Evolutionary conservation across 2,329 filamentous ascomycete genomes (phyloP), one percentile per base, ranked within the genome.

Genomic region (Cadophora luteo-olivacea): DNA sequence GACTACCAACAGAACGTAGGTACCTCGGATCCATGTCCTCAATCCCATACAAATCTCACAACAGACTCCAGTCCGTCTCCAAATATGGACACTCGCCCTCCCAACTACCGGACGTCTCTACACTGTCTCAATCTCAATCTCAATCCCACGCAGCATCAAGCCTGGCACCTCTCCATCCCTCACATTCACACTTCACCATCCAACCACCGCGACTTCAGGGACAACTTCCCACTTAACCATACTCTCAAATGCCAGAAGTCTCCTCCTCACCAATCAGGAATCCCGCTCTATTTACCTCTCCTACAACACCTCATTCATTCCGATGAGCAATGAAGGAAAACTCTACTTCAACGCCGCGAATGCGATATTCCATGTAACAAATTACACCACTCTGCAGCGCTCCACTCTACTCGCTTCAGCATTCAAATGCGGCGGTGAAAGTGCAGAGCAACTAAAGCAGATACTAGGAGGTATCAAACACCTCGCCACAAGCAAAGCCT

Each of bases 21-120:
- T 55, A 32, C 9, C 52, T 29, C 36, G 1, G 3, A 38, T 38
- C 12, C 9, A 14, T 19, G 6, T 49, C 41, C 41, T 45, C n/a
- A n/a, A 22, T 3, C 6, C 41, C 41, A 48, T 9, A 22, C 45
- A 49, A 8, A 49, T 8, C 19, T 22, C 2, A 49, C 45, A 49
- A 22, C 8, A 49, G 9, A 1, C 25, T 12, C 11, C n/a, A 58
- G 55, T 58, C 8, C 55, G 55, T 12, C 9, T 58, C 19, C 16
- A 58, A 16, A 58, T 58, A 11, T 58, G 55, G 55, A 58, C 19
- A 2, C 55, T 58, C 32, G 55, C 55, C n/a, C 32, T 58, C 9
- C 55, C 55, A 22, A 9, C 32, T 8, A 16, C 32, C 4, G 24
- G 38, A 38, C 29, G 11, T 36, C 16, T 63, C n/a, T 51, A 36